These are phyloP conservation scores for Lachnellula occidentalis DNA, from an alignment of 2,329 filamentous ascomycete genomes.

Conservation along the genomic window DNA sequence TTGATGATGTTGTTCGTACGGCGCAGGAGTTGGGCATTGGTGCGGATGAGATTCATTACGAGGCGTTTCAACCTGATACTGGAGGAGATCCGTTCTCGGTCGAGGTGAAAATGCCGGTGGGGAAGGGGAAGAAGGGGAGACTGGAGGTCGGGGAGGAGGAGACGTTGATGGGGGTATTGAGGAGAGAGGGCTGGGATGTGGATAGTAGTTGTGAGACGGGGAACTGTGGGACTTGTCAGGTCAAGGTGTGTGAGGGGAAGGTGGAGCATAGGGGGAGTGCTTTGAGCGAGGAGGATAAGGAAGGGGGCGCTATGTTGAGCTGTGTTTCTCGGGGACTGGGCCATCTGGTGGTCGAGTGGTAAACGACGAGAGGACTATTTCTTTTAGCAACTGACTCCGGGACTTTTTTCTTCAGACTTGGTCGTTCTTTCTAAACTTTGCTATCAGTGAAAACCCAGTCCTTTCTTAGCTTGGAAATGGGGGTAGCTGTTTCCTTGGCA, in stretches of 20 bases:
- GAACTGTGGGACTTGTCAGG: constrained; percentile 39
- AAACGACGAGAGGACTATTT: neutral
- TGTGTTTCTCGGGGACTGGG: constrained; percentile 14
- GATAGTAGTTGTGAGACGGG: constrained; percentile 39
- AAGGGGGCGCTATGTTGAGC: constrained; percentile 14
- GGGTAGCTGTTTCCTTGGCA: no score
- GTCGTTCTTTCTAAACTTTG: no score
- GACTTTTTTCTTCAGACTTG: no score
- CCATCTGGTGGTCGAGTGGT: neutral
- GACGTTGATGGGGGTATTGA: constrained; percentile 37
- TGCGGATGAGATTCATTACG: constrained; percentile 51
- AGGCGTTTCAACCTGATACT: constrained; percentile 50
- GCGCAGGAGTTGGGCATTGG: constrained; percentile 40
- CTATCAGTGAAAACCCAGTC: no score
- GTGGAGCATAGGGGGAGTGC: constrained; percentile 37
- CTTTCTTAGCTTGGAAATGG: no score
- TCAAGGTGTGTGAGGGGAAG: constrained; percentile 34
- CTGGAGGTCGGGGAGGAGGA: constrained; percentile 40
- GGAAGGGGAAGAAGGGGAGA: constrained; percentile 26
- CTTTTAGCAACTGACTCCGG: no score
- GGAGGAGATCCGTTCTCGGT: constrained; percentile 56
- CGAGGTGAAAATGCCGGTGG: constrained; percentile 37
- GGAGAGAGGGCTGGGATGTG: constrained; percentile 35
- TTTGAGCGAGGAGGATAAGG: constrained; percentile 33
- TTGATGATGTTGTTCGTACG: constrained; percentile 43